Percentiles rank a stretch among this genome's conserved stretches.
These are phyloP conservation scores for Fusarium brevicatenulatum DNA, from an alignment of 2,329 filamentous ascomycete species.

Conservation along the genomic window DNA sequence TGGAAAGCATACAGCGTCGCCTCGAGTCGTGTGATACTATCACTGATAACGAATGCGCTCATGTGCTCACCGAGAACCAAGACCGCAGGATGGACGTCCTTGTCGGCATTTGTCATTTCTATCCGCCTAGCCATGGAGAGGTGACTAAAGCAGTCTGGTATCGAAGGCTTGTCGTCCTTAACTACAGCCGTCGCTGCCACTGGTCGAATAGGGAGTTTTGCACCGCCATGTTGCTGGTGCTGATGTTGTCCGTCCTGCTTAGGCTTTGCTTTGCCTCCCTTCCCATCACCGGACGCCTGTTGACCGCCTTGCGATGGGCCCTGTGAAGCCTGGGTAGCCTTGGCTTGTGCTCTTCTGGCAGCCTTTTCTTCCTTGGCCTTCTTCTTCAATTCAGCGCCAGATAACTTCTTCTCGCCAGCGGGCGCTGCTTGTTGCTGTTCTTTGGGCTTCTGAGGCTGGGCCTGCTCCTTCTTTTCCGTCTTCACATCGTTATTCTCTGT, in stretches of 20 bases:
- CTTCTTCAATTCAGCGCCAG: slow-evolving; percentile 86
- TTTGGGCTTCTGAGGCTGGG: slow-evolving; percentile 40
- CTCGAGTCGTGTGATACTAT: slow-evolving; percentile 88
- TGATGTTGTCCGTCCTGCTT: slow-evolving; percentile 56
- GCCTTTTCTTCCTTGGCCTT: slow-evolving; percentile 92
- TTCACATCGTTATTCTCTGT: slow-evolving; percentile 43
- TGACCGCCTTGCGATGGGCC: slow-evolving; percentile 51
- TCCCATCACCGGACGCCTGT: slow-evolving; percentile 54
- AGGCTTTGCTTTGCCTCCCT: slow-evolving; percentile 58
- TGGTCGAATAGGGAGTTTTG: slow-evolving; percentile 49
- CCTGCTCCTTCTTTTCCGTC: slow-evolving; percentile 40
- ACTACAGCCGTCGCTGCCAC: slow-evolving; percentile 49
- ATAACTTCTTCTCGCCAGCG: slow-evolving; percentile 66
- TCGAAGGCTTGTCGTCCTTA: slow-evolving; percentile 67
- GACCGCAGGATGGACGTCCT: slow-evolving; percentile 87
- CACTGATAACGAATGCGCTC: slow-evolving; percentile 86
- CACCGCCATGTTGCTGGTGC: slow-evolving; percentile 43
- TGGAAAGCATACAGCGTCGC: slow-evolving; percentile 91
- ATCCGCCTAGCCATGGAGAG: slow-evolving; percentile 74
- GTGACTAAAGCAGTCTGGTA: slow-evolving; percentile 82
- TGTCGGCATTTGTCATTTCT: slow-evolving; percentile 67
- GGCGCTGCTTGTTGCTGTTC: slow-evolving; percentile 35
- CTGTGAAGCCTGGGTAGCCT: slow-evolving; percentile 61
- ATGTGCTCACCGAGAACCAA: slow-evolving; percentile 90
- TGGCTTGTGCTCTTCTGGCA: slow-evolving; percentile 79